Conservation (phyloP, 257 asterid genomes). For the Nicotiana otophora region DNA sequence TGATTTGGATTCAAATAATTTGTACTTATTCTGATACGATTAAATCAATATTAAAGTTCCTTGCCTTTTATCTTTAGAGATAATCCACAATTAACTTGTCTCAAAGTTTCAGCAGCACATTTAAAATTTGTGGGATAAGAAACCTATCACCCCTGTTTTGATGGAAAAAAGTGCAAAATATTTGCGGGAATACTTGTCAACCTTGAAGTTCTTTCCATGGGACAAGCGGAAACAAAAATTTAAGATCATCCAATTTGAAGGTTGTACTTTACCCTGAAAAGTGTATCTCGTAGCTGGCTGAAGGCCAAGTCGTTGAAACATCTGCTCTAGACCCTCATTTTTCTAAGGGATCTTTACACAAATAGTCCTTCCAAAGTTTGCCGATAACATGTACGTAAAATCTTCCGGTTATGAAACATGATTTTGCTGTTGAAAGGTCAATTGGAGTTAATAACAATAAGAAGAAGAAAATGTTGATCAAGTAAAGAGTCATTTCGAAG, state of each 20-base stretch:
- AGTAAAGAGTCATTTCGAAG: neutral
- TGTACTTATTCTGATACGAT: neutral
- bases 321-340: no score
- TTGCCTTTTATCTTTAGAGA: neutral
- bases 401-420: neutral
- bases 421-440: neutral
- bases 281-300: no score
- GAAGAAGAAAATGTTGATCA: neutral
- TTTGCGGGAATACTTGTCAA: no score
- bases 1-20: neutral
- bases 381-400: no score
- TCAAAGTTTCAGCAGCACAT: neutral
- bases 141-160: neutral
- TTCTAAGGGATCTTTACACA: no score
- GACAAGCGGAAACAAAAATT: no score
- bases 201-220: no score
- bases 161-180: no score
- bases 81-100: neutral
- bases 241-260: no score
- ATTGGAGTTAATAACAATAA: neutral
- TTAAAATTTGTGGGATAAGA: neutral
- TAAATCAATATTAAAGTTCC: neutral
- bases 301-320: no score
- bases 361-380: no score
- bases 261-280: no score